Conservation (phyloP, 1,139 yeast species). For the Geotrichum australiense region DNA sequence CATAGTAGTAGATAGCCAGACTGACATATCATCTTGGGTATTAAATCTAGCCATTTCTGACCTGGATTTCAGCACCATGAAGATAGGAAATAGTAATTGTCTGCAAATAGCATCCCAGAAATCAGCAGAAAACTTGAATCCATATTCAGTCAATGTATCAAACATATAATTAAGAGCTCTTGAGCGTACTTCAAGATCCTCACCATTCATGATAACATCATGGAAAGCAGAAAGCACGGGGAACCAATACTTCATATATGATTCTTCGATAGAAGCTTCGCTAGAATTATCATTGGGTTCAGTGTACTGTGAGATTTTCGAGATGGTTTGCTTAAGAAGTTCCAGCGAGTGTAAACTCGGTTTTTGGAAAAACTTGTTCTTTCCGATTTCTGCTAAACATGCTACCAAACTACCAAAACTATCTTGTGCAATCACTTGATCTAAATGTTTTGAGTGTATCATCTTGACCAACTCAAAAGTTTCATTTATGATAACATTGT, state of each 20-base stretch:
- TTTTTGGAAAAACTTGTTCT: conserved; percentile 77
- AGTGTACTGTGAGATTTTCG: conserved; percentile 37
- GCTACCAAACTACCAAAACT: conserved; percentile 67
- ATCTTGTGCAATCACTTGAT: conserved; percentile 62
- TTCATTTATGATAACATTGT: conserved; percentile 46
- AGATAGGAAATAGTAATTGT: conserved; percentile 81
- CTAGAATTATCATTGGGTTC: conserved; percentile 27
- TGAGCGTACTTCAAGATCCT: conserved; percentile 89
- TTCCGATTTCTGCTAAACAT: conserved; percentile 74
- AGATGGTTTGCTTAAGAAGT: conserved; percentile 59
- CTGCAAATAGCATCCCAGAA: conserved; percentile 83
- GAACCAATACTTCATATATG: conserved; percentile 54
- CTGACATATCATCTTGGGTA: conserved; percentile 71
- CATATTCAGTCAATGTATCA: conserved; percentile 72
- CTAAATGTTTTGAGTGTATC: conserved; percentile 57
- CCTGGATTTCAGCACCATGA: conserved; percentile 66
- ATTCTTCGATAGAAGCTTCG: conserved; percentile 33
- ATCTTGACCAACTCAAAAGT: conserved; percentile 58
- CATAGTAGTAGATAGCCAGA: conserved; percentile 93
- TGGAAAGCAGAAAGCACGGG: conserved; percentile 82
- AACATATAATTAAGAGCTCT: conserved; percentile 78
- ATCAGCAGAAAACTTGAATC: conserved; percentile 60
- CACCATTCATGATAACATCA: conserved; percentile 86
- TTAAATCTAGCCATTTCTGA: conserved; percentile 66
- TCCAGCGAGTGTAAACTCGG: conserved; percentile 75